These are phyloP conservation scores for Mollisiaceae sp. DNA, from an alignment of 2,329 filamentous ascomycete species.

Conservation along the genomic window DNA sequence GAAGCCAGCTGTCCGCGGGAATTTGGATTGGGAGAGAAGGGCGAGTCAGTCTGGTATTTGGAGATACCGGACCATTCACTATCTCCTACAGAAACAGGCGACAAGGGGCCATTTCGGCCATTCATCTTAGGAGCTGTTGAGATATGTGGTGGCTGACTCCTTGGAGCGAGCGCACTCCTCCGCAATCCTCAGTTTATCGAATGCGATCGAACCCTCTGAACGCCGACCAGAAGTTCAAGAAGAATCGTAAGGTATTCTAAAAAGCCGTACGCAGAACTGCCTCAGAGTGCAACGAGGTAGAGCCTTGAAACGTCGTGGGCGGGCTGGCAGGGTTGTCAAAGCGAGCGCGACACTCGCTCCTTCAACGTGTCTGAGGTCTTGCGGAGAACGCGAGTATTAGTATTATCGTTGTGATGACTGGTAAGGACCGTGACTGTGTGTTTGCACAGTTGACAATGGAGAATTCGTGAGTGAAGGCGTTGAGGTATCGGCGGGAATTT, in stretches of 20 bases:
- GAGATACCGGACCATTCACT: slow-evolving; percentile 80
- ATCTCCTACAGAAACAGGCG: slow-evolving; percentile 80
- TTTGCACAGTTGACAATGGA: slow-evolving; percentile 30
- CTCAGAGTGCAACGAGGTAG: slow-evolving; percentile 24
- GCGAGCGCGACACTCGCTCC: slow-evolving; percentile 28
- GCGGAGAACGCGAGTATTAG: slow-evolving; percentile 8
- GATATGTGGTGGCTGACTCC: slow-evolving; percentile 26
- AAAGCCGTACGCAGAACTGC: slow-evolving; percentile 24
- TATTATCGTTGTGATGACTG: slow-evolving; percentile 15
- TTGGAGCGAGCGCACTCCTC: slow-evolving; percentile 18
- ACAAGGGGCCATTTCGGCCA: slow-evolving; percentile 76
- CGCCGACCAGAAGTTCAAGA: slow-evolving; percentile 21
- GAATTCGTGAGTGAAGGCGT: not conserved
- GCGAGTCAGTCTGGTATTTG: slow-evolving; percentile 61
- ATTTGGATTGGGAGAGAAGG: slow-evolving; percentile 56
- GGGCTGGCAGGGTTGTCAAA: slow-evolving; percentile 34
- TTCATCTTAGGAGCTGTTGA: slow-evolving; percentile 59
- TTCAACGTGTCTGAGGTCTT: slow-evolving; percentile 10
- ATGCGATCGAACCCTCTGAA: slow-evolving; percentile 25
- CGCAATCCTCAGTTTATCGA: slow-evolving; percentile 26
- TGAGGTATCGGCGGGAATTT: slow-evolving; percentile 13
- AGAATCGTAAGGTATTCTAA: slow-evolving; percentile 19
- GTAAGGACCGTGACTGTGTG: slow-evolving; percentile 35
- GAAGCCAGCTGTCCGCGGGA: slow-evolving; percentile 67
- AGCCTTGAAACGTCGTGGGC: slow-evolving; percentile 34